A percentile compares a stretch with the other conserved stretches of the same genome.
These are phyloP conservation scores for Fraxinus ornus DNA, from an alignment of 305 asterid genomes.

Conservation along the genomic window DNA sequence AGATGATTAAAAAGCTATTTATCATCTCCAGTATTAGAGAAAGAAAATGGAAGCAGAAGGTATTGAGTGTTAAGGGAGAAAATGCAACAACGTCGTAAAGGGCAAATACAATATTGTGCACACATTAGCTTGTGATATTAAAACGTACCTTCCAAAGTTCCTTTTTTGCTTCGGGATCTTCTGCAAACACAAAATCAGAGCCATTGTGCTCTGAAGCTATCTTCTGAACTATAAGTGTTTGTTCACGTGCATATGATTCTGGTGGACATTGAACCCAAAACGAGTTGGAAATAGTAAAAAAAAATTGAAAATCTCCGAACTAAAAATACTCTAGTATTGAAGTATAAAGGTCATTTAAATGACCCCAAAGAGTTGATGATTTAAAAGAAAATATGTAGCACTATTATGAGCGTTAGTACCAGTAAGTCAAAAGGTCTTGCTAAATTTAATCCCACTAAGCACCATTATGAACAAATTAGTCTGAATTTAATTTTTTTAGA, in stretches of 20 bases:
- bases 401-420: not conserved
- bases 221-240: conserved; percentile 81
- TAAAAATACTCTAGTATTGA: not conserved
- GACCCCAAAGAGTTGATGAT: not conserved
- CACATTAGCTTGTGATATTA: conserved; percentile 1
- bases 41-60: not conserved
- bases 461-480: not conserved
- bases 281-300: not conserved
- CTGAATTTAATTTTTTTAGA: not conserved
- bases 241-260: conserved; percentile 91
- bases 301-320: not conserved
- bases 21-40: not conserved
- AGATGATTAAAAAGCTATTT: not conserved
- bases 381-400: not conserved
- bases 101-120: not conserved
- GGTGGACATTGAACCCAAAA: conserved; percentile 29
- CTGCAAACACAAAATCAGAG: conserved; percentile 83
- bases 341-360: not conserved
- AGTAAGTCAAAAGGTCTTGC: not conserved
- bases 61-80: not conserved
- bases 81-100: not conserved
- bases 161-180: conserved; percentile 80
- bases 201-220: conserved; percentile 86
- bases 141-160: conserved; percentile 86
- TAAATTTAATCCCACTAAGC: not conserved